Evolutionary conservation across 163 green algal species (phyloP), one percentile per base, ranked within the genome.

Genomic region (Trebouxia gelatinosa): DNA sequence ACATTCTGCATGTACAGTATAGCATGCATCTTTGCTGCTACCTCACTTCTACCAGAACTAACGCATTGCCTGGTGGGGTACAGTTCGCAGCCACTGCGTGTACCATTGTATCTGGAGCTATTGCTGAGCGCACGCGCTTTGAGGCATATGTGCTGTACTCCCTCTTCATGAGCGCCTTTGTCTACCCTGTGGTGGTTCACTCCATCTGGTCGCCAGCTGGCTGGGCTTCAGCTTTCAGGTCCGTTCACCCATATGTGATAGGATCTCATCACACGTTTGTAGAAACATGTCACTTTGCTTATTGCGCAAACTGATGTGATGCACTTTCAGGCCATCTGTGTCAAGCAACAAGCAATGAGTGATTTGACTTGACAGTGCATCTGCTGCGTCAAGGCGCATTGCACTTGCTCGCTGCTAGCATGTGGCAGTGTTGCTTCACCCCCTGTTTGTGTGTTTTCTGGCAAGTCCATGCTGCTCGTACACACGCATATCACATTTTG

Each of bases 141-240:
- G 80, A 82, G 67, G 71, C 76, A 2, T 89, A 89, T 37, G 58
- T 80, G 35, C 29, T 81, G 16, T 89, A 85, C 81, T 87, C 84
- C 58, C 78, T 84, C 70, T 85, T 87, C 82, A 89, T 89, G 81
- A 74, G 80, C 34, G 65, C 76, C 74, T 87, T 80, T 74, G 81
- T 88, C 39, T 86, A 86, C 67, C 80, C 80, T 29, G 89, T 89
- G 64, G 70, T 91, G 21, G 66, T 89, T 37, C 86, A 92, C 79
- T 89, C 78, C 81, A 81, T 92, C n/a, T 96, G 91, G 91, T 89
- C 85, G 21, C 62, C 65, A 43, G 72, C 61, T 11, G 92, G 92
- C 64, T 94, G 90, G 86, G 77, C 89, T 34, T 89, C 82, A 29
- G 80, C 79, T 65, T 84, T 84, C 77, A 83, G 65, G 78, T 81